Percentiles rank a stretch among this genome's conserved stretches.
phyloP scores from a whole-genome alignment of 2,329 filamentous ascomycete genomes.

The Lachnellula subtilissima region DNA sequence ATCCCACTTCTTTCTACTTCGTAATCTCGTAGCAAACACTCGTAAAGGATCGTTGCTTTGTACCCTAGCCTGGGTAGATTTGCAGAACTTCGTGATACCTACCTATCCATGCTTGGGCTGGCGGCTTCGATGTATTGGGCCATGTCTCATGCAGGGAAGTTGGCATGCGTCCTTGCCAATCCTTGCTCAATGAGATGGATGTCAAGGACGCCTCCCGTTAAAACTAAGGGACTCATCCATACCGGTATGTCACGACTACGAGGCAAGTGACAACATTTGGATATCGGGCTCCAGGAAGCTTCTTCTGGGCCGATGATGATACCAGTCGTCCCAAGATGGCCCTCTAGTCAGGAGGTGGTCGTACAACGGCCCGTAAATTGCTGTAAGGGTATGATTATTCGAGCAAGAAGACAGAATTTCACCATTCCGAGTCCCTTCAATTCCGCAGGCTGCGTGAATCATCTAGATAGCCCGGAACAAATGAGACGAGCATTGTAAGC shows the following conservation, averaged over 20 bases:
- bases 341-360: neutral
- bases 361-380: neutral
- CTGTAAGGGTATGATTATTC: neutral
- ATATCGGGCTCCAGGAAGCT: neutral
- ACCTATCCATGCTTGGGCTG: slow-evolving; percentile 9
- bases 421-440: neutral
- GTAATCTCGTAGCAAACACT: neutral
- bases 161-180: slow-evolving; percentile 13
- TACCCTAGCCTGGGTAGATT: neutral
- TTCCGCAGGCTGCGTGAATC: neutral
- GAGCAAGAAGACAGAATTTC: neutral
- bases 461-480: neutral
- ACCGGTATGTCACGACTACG: neutral
- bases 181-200: slow-evolving; percentile 17
- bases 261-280: neutral
- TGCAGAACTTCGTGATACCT: slow-evolving; percentile 12
- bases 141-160: slow-evolving; percentile 20
- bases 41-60: neutral
- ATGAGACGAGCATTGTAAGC: neutral
- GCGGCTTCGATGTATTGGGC: slow-evolving; percentile 13
- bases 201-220: slow-evolving; percentile 17
- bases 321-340: neutral
- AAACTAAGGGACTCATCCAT: neutral
- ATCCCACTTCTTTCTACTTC: neutral
- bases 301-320: neutral